Base-by-base conservation (phyloP, 352 stramenopile species). In the Lagenidium sp. region DNA sequence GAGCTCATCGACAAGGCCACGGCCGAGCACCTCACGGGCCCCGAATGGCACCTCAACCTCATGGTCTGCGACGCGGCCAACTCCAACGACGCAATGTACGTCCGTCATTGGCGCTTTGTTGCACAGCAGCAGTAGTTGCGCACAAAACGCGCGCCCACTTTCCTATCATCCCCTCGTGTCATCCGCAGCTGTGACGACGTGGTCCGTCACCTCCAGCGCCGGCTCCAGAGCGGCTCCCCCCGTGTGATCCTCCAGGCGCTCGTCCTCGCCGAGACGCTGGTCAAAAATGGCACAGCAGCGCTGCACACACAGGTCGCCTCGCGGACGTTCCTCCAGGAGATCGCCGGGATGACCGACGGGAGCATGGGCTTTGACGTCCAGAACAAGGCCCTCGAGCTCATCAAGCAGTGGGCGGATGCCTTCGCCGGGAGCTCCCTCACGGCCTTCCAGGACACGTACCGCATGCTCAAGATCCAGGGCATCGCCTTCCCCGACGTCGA, bases 361-460 rank as follows among this genome's bases (percentile, higher is more conserved):
- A 72, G 55, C 31, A 54, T 79, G 41, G 74, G 74, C 34, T 69
- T 80, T 44, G 77, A 89, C 42, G 81, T 87, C 36, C 78, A 87
- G 57, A 73, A 81, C 42, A 73, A 85, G 47, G 63, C 81, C 29
- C 50, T 87, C 25, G 47, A 79, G 43, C 50, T 93, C 47, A 88
- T 93, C 55, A 79, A 80, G 47, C 78, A 93, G 36, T 93, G 81
- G 81, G 75, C 76, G 0, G 75, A 81, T 26, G 75, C 74, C 11
- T 93, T 87, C 45, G 39, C 65, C 4, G 56, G 57, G 19, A 65
- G 61, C 41, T 49, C 57, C 18, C 47, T 84, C 11, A 58, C 64
- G 13, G 57, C 67, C 2, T 90, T 93, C 42, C 73, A 88, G 31
- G 75, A 93, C 50, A 68, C 72, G 16, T 89, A 89, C 45, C 56